Percentiles rank a stretch among this genome's conserved stretches.
Evolutionary conservation across 2,329 filamentous ascomycete genomes (phyloP).

Genomic region (Ramularia endophylla): DNA sequence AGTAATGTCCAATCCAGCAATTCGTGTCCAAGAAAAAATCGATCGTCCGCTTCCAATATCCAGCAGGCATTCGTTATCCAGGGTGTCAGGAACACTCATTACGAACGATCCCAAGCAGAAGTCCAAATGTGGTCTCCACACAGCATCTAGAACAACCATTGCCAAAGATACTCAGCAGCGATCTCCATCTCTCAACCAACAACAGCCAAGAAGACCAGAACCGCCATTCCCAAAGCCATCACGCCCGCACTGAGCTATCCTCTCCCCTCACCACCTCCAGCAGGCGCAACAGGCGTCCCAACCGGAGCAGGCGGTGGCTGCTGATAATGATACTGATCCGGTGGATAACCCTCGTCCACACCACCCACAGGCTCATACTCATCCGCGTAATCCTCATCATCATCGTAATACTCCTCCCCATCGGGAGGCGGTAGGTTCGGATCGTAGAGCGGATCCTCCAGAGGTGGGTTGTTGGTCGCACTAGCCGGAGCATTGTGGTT

Average conservation of each 20-base stretch:
- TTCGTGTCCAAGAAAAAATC: too few species aligned
- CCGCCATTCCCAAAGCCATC: conserved; percentile 8
- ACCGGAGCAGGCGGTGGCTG: conserved; percentile 22
- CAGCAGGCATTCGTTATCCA: too few species aligned
- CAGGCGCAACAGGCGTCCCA: conserved; percentile 13
- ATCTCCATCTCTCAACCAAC: too few species aligned
- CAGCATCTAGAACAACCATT: too few species aligned
- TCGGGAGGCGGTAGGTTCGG: conserved; percentile 25
- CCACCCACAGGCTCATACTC: conserved; percentile 24
- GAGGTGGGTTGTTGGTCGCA: conserved; percentile 8
- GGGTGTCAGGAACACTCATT: too few species aligned
- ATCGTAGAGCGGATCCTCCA: conserved; percentile 17
- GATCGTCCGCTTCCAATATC: too few species aligned
- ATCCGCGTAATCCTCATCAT: conserved; percentile 25
- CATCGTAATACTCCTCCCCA: conserved; percentile 30
- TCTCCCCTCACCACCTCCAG: conserved; percentile 11
- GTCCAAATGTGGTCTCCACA: too few species aligned
- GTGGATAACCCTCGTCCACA: conserved; percentile 3
- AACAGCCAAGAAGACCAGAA: conserved; percentile 1
- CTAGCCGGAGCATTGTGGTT: conserved; percentile 12
- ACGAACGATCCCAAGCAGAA: too few species aligned
- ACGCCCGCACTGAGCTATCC: conserved; percentile 18
- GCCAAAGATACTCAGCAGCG: too few species aligned
- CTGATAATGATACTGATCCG: conserved; percentile 21
- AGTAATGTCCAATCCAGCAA: too few species aligned